Base-by-base conservation (phyloP, 192 early-diverging fungal species). In the Backusella luteola region DNA sequence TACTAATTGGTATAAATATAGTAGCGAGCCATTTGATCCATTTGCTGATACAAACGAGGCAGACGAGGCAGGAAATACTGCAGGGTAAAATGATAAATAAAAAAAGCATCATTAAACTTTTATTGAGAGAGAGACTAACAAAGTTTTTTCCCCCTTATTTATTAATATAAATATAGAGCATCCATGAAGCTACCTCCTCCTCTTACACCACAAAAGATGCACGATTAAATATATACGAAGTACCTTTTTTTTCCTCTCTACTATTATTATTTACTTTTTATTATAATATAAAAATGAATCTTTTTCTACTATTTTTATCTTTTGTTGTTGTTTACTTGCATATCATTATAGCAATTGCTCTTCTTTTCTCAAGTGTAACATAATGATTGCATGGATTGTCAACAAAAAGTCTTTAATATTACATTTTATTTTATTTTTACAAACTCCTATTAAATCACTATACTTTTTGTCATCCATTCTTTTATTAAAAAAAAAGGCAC, bases 181-280 rank as follows among this genome's bases (percentile, higher is more conserved):
- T 63, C 56, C 56, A 63, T 26, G 26, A 63, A 63, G 26, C 4
- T 63, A 14, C 56, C 56, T 63, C 56, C 56, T 63, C 56, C 56
- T 14, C 56, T 63, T 63, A 63, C 56, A 63, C 56, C 56, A 29
- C 56, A 69, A 29, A 79, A 67, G 46, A 41, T 79, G 35, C 78
- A 79, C 73, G 46, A 79, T 36, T 39, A 67, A 67, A 76, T 26
- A 59, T 59, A 26, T 59, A 63, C 9, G 29, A 53, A 21, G 17
- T 21, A 53, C 49, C 2, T 26, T 29, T 59, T 32, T 32, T 32
- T 32, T 3, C 32, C 17, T 2, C 9, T 19, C 11, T 59, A 59
- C 17, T 59, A 26, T 59, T 59, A 59, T 59, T 59, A 59, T 59
- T 53, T 21, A 23, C 23, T 23, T 59, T 59, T 23, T 59, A 29